Conservation (phyloP, 2,329 filamentous ascomycete genomes). For the Elsinoe ampelina region DNA sequence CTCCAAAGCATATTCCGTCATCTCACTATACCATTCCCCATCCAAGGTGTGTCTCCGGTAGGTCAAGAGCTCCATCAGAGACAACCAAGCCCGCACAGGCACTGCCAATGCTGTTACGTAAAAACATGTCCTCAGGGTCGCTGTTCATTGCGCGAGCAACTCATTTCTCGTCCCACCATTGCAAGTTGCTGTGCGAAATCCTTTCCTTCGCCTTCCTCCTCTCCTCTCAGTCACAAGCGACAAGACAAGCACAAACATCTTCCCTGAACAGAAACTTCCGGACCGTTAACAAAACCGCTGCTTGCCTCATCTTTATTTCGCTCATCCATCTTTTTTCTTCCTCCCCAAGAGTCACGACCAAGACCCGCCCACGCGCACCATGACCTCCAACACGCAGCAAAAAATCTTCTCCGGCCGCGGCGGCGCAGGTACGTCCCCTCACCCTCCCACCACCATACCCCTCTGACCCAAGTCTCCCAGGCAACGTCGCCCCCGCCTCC, state of each 20-base stretch:
- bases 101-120: slow-evolving; percentile 10
- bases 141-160: background rate
- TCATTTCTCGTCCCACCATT: background rate
- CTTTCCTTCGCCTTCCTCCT: background rate
- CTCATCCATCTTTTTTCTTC: background rate
- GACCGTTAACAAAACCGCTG: background rate
- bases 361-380: background rate
- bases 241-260: background rate
- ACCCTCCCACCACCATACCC: background rate
- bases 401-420: slow-evolving; percentile 61
- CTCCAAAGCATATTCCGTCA: background rate
- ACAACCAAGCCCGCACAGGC: slow-evolving; percentile 10
- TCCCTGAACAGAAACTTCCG: background rate
- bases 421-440: slow-evolving; percentile 50
- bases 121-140: background rate
- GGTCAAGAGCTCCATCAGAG: background rate
- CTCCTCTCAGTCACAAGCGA: background rate
- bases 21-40: background rate
- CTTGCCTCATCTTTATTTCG: background rate
- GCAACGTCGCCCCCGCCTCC: slow-evolving; percentile 39
- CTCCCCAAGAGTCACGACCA: background rate
- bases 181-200: background rate
- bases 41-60: background rate
- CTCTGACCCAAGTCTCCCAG: slow-evolving; percentile 21
- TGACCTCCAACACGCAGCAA: slow-evolving; percentile 17